Base-by-base conservation (phyloP, 106 monocot species). In the Chionographis japonica region DNA sequence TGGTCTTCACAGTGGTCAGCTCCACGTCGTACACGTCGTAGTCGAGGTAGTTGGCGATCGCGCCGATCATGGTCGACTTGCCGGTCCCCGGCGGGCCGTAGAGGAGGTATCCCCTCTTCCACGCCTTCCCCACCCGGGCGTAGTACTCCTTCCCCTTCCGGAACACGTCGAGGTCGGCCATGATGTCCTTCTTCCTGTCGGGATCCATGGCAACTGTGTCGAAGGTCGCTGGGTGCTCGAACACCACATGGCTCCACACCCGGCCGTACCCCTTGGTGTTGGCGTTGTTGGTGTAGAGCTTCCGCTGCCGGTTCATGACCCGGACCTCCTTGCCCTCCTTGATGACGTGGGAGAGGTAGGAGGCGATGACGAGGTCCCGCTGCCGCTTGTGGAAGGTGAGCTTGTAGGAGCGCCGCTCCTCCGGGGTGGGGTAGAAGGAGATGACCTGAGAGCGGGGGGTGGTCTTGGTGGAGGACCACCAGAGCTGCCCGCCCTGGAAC, bases 61-160 rank as follows among this genome's bases (percentile, higher is more conserved):
- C 89, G 2, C 84, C 81, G 37, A 88, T 69, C 80, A 88, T 81
- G 46, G 78, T 78, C 3, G 83, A 87, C 53, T 87, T 87, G 19
- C 87, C 83, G 2, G 80, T 87, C 8, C 87, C 83, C 0, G 87
- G 87, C 3, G 81, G 88, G 17, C 84, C 88, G 46, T 72, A 69
- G 15, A 88, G 74, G 35, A 88, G 70, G 58, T 84, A 83, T 3
- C 83, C 80, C 0, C 83, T 63, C 70, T 83, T 87, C 87, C 83
- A 84, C 9, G 87, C 72, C 71, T 80, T 84, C 5, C 80, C 83
- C 16, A 80, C 69, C 69, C 40, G 16, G 4, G 52, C 43, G 43
- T 79, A 74, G 67, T 74, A 79, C 11, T 73, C 67, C 52, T 63
- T 66, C 35, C 77, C 54, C 13, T 37, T 56, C 16, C 58, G 27